A percentile compares a stretch with the other conserved stretches of the same genome.
Conservation (phyloP, 2,329 filamentous ascomycete genomes). For the Aspergillus quadricinctus region DNA sequence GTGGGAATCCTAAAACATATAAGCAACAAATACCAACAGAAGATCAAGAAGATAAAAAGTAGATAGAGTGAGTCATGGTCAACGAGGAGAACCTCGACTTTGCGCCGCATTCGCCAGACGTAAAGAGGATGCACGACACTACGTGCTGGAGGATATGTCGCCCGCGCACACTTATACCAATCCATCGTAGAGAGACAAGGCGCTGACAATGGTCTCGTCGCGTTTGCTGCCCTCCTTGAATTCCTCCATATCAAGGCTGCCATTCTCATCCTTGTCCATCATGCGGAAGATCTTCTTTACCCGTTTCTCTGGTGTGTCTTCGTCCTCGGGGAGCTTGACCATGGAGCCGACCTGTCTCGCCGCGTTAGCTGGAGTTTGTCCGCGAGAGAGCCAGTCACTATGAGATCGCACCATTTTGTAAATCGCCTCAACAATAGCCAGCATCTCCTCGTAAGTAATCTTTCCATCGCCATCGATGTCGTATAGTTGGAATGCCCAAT, state of each 20-base stretch:
- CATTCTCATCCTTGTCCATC: slow-evolving; percentile 99
- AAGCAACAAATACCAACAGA: background rate
- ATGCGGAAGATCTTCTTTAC: slow-evolving; percentile 98
- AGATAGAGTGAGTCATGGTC: background rate
- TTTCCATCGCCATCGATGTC: slow-evolving; percentile 99
- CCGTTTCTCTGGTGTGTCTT: slow-evolving; percentile 97
- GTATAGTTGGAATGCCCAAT: slow-evolving; percentile 99
- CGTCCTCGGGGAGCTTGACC: slow-evolving; percentile 97
- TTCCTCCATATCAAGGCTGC: slow-evolving; percentile 91
- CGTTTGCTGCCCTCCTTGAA: slow-evolving; percentile 99
- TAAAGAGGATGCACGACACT: background rate
- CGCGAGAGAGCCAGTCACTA: slow-evolving; percentile 1
- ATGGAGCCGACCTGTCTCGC: slow-evolving; percentile 80
- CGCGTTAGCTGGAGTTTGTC: slow-evolving; percentile 4
- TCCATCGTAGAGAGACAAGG: slow-evolving; percentile 91
- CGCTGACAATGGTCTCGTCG: slow-evolving; percentile 97
- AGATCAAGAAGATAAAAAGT: background rate
- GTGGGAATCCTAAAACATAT: background rate
- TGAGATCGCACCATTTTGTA: slow-evolving; percentile 84
- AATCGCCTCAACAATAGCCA: slow-evolving; percentile 96
- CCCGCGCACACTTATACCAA: slow-evolving; percentile 59
- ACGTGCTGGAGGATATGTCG: background rate
- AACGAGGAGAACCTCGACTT: background rate
- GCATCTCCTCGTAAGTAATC: slow-evolving; percentile 99
- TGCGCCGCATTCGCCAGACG: slow-evolving; percentile 4